Base-by-base conservation (phyloP, 2,329 filamentous ascomycete genomes). In the Colletotrichum sp. region DNA sequence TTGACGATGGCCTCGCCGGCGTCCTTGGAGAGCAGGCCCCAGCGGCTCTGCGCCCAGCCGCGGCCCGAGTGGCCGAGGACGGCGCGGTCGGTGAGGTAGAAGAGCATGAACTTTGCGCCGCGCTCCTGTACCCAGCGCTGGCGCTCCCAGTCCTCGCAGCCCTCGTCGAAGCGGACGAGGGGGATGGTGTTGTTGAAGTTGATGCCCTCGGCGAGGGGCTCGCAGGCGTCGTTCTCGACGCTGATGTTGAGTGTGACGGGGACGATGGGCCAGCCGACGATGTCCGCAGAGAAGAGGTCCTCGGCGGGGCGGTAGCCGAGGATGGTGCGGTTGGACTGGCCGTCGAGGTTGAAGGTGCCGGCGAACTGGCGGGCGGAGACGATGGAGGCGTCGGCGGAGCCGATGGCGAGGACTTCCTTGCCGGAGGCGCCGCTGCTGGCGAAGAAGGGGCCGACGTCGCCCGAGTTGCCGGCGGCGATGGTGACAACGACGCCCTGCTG, bases 1-100 rank as follows among this genome's bases (percentile, higher is more conserved):
- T 80, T 80, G 16, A 84, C 74, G 57, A 84, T 84, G n/a, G 80
- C 80, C 34, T 80, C 78, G n/a, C 82, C 83, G 1, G 81, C 81
- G 12, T 75, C 66, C 64, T 76, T 75, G 59, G 74, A 74, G 2
- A 74, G 16, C 12, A 73, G 65, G 9, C 74, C 74, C 70, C 71
- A 74, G 9, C 36, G 15, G 57, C 74, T 76, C 75, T 76, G 73
- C 13, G 39, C 69, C 73, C 73, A 76, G 24, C 73, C 73, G n/a
- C 7, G 9, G 9, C 73, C 73, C 6, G 73, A 76, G 24, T 52
- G 44, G 4, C 73, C 63, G 55, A 72, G 30, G 5, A 79, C 78
- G 1, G 78, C 78, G 5, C 78, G 76, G 15, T 81, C 81, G 63
- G 82, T 80, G 52, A 82, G 81, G 75, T 85, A 85, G 64, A 84